Base-by-base conservation (phyloP, 2,329 filamentous ascomycete genomes). In the Verticillium nonalfalfae region DNA sequence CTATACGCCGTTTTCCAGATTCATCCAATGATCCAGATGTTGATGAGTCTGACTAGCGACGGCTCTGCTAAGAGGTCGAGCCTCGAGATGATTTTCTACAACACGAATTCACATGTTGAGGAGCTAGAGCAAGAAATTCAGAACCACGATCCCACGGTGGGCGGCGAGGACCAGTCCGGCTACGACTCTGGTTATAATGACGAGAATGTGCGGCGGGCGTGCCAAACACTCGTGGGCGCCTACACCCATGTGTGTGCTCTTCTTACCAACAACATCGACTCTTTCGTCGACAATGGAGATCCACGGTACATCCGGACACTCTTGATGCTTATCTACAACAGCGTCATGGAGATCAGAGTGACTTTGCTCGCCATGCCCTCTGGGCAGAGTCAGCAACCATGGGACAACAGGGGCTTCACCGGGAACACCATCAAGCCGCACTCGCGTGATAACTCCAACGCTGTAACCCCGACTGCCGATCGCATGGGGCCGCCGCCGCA, bases 1-100 rank as follows among this genome's bases (percentile, higher is more conserved):
- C 77, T 89, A 2, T 89, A 88, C 70, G 85, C 86, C 3, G 80
- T 89, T 35, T 89, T 88, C 64, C 85, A 88, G 69, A 85, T 89
- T 33, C 86, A 89, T 64, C 86, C 86, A 5, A 85, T 85, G 74
- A 87, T 89, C 62, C 85, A 89, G 71, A 85, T 84, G 73, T 76
- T 89, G 59, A 85, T 88, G 72, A 80, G 83, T 54, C 76, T 89
- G 57, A 82, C 85, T 57, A 84, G 81, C 65, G 85, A 88, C 62
- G 83, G 81, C 36, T 84, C 83, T 10, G 76, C 80, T 26, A 86
- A 86, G 68, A 78, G 85, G 58, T 87, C 85, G 4, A 88, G 85
- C 65, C 80, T 89, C 11, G 86, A 89, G 67, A 82, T 86, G 61
- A 85, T 89, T 34, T 86, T 89, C 63, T 89, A 88, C 72, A 88